phyloP scores from a whole-genome alignment of 495 filamentous ascomycete genomes.

The Neurospora terricola region DNA sequence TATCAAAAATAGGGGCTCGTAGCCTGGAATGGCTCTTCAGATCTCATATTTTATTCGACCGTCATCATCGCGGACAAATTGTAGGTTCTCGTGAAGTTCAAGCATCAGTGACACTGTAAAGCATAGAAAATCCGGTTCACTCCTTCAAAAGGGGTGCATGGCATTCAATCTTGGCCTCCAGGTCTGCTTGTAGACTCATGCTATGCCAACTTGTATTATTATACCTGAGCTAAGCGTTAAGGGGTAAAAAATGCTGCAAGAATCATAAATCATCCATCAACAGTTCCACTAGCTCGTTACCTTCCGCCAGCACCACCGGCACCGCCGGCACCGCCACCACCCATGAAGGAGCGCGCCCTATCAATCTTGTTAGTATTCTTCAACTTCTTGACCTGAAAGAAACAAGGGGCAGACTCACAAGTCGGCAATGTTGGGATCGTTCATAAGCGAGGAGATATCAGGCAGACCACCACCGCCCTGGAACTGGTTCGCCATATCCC shows the following conservation, averaged over 20 bases:
- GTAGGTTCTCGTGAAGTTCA: neutral
- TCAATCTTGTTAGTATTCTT: slow-evolving; percentile 1
- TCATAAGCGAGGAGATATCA: slow-evolving; percentile 74
- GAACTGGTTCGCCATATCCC: slow-evolving; percentile 69
- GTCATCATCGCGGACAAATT: neutral
- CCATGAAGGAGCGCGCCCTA: slow-evolving; percentile 74
- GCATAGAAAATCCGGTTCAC: neutral
- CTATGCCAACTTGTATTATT: neutral
- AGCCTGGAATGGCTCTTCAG: neutral
- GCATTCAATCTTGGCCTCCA: neutral
- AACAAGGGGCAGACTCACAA: slow-evolving; percentile 54
- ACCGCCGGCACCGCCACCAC: slow-evolving; percentile 40
- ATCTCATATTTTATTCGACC: neutral
- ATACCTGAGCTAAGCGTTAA: neutral
- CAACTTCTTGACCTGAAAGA: neutral
- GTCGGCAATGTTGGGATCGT: slow-evolving; percentile 80
- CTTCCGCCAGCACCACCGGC: slow-evolving; percentile 7
- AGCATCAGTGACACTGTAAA: neutral
- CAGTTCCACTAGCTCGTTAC: neutral
- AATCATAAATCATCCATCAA: neutral
- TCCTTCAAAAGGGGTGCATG: neutral
- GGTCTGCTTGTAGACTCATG: neutral
- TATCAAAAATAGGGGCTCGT: neutral
- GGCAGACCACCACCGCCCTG: slow-evolving; percentile 73
- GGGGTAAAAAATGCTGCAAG: neutral